Base-by-base conservation (phyloP, 768 basidiomycete species). In the Trametes meyenii region DNA sequence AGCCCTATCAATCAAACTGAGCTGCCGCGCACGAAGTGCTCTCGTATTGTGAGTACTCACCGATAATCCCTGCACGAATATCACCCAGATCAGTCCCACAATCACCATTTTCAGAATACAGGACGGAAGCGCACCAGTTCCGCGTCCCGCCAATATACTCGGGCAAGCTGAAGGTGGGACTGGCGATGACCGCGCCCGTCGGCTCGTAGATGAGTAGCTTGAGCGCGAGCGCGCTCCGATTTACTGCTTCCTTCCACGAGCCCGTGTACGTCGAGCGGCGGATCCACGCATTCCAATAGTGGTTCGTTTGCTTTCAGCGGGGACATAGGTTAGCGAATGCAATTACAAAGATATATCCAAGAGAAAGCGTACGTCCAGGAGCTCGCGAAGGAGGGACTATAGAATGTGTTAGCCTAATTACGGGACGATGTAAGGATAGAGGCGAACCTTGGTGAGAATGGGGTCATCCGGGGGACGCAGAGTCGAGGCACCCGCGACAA, bases 201-300 rank as follows among this genome's bases (percentile, higher is more conserved):
- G 94, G 95, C 71, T 96, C 95, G 69, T 84, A 98, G 46, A 95
- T 94, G 62, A 98, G 79, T 58, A 97, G 81, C 75, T 98, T 98
- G 64, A 98, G 79, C 0, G 94, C 92, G n/a, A 98, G 80, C 1
- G 94, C 96, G 59, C 92, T 94, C 23, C 96, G 85, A 69, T 94
- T 86, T 5, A 98, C 95, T 2, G 90, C 88, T 73, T 99, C 97
- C 67, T 96, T 90, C 97, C 97, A 99, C 16, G 93, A 85, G 0
- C 96, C 97, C 14, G 82, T 83, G 74, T 99, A 99, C 0, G 90
- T 94, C 36, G 90, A 93, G 65, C 85, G 83, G n/a, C 85, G 81
- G 67, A 97, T 88, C 96, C 96, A 98, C 21, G 84, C 77, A 63
- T 86, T 86, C 95, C 95, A 98, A 72, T 91, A 97, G 24, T 74